Conservation (phyloP, 1,284 basidiomycete species). For the Apiotrichum laibachii region DNA sequence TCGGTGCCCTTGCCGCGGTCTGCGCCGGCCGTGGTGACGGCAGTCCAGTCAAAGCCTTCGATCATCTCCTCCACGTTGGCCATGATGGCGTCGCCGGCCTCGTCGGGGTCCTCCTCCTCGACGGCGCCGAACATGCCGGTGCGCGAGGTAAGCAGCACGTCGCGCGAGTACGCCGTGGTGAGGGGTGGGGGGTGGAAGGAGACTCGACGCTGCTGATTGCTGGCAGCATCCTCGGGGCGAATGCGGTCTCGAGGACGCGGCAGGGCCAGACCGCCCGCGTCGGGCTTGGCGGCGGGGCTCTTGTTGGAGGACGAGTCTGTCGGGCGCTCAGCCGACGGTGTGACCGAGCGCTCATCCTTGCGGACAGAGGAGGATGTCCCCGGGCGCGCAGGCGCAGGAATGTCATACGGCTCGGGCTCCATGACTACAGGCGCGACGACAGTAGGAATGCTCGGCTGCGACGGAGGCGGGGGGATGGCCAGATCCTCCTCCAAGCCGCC, state of each 20-base stretch:
- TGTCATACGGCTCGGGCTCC: conserved; percentile 1
- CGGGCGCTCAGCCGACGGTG: neutral
- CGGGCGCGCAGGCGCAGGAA: neutral
- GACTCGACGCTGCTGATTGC: conserved; percentile 30
- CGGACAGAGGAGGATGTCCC: neutral
- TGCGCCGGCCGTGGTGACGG: conserved; percentile 16
- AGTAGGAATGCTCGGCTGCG: neutral
- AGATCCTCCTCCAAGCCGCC: conserved; percentile 3
- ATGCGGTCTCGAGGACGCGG: neutral
- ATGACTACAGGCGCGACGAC: conserved; percentile 2
- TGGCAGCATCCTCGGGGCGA: neutral
- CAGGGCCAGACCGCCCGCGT: neutral
- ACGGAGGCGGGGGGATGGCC: neutral
- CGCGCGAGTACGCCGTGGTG: conserved; percentile 53
- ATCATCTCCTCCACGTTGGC: conserved; percentile 96
- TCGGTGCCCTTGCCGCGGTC: conserved; percentile 63
- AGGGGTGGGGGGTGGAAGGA: conserved; percentile 49
- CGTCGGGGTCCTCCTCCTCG: conserved; percentile 59
- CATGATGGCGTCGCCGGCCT: conserved; percentile 73
- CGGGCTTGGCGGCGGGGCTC: neutral
- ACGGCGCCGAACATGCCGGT: conserved; percentile 40
- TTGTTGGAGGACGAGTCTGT: neutral
- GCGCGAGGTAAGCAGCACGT: conserved; percentile 63
- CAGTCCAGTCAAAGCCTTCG: conserved; percentile 95
- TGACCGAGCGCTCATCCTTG: conserved; percentile 1